Conservation (phyloP, 805 yeast species). For the Candida bentonensis region DNA sequence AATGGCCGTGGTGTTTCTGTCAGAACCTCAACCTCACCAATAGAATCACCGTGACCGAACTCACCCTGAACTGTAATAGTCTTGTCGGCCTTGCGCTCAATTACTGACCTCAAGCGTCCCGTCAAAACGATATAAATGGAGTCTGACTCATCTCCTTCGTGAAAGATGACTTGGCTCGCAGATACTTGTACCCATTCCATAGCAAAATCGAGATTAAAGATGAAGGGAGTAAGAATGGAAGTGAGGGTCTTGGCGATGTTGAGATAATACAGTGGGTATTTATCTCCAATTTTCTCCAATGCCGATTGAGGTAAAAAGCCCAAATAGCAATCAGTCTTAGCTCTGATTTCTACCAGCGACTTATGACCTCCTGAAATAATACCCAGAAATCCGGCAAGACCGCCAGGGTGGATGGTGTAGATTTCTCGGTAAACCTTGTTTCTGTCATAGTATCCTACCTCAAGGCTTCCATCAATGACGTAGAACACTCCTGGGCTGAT, state of each 20-base stretch:
- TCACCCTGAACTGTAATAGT: slow-evolving; percentile 34
- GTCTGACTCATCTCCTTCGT: slow-evolving; percentile 77
- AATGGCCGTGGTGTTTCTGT: slow-evolving; percentile 59
- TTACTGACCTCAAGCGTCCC: slow-evolving; percentile 67
- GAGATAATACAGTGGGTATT: slow-evolving; percentile 59
- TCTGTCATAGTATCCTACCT: slow-evolving; percentile 37
- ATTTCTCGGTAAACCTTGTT: slow-evolving; percentile 18
- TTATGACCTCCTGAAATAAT: slow-evolving; percentile 50
- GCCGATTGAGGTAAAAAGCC: slow-evolving; percentile 56
- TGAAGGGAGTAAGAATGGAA: slow-evolving; percentile 47
- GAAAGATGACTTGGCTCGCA: slow-evolving; percentile 71
- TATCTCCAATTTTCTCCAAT: slow-evolving; percentile 55
- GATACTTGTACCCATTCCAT: slow-evolving; percentile 86
- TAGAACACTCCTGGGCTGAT: slow-evolving; percentile 64
- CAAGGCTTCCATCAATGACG: slow-evolving; percentile 65
- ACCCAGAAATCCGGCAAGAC: slow-evolving; percentile 78
- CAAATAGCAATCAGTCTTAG: slow-evolving; percentile 47
- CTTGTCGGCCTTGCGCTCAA: slow-evolving; percentile 8
- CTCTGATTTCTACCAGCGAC: slow-evolving; percentile 58
- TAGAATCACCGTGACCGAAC: slow-evolving; percentile 84
- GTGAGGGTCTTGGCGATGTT: slow-evolving; percentile 65
- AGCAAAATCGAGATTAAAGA: slow-evolving; percentile 74
- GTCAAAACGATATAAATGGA: slow-evolving; percentile 82
- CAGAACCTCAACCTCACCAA: slow-evolving; percentile 90
- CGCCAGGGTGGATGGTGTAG: slow-evolving; percentile 58